phyloP scores from a whole-genome alignment of 345 rosid genomes.

The Aegle marmelos region DNA sequence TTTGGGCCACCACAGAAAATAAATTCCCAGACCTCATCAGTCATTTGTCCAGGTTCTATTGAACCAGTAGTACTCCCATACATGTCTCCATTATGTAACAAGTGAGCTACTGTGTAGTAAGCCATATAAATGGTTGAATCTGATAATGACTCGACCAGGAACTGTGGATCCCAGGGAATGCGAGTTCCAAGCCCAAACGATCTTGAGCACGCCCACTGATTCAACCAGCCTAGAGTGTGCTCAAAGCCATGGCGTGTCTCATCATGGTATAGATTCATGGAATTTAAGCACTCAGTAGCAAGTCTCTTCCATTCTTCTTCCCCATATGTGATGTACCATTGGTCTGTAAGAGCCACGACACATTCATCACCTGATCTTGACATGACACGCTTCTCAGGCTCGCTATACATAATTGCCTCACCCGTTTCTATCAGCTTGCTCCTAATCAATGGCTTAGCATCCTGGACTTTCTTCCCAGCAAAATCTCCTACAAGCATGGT shows the following conservation, averaged over 20 bases:
- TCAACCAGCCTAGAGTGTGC: constrained; percentile 91
- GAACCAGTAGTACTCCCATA: constrained; percentile 50
- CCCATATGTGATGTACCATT: constrained; percentile 93
- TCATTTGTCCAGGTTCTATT: constrained; percentile 70
- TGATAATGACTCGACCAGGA: constrained; percentile 88
- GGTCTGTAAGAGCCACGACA: constrained; percentile 97
- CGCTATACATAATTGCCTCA: constrained; percentile 74
- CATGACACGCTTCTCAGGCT: constrained; percentile 90
- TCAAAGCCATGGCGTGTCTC: constrained; percentile 87
- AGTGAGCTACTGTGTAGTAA: constrained; percentile 84
- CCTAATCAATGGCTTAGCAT: constrained; percentile 74
- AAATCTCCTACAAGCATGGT: constrained; percentile 74
- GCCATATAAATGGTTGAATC: constrained; percentile 95
- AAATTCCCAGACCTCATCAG: constrained; percentile 90
- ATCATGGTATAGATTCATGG: constrained; percentile 76
- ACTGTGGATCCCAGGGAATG: constrained; percentile 93
- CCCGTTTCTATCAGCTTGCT: constrained; percentile 66
- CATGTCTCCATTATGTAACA: constrained; percentile 76
- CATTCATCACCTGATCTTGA: constrained; percentile 99
- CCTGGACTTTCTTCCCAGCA: constrained; percentile 74
- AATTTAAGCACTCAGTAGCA: constrained; percentile 76
- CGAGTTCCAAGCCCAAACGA: constrained; percentile 97
- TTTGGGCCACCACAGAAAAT: constrained; percentile 68
- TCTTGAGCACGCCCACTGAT: constrained; percentile 99
- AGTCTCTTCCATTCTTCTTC: constrained; percentile 76